These are phyloP conservation scores for Botrytis sinoallii DNA, from an alignment of 2,329 filamentous ascomycete genomes.

Conservation along the genomic window DNA sequence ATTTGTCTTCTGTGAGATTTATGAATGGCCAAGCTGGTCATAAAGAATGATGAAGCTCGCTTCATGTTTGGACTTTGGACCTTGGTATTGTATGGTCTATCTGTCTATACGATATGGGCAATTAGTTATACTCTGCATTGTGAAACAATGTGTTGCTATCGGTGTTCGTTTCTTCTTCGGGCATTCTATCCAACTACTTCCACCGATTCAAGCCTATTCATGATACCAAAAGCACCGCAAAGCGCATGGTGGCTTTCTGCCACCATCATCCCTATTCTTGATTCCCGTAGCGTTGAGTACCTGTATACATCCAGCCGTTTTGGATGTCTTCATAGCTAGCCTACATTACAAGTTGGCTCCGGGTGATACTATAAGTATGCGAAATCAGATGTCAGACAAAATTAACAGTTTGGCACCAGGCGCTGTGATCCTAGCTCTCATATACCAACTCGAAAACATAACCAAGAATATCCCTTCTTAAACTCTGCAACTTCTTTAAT, in stretches of 20 bases:
- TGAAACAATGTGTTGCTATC: background rate
- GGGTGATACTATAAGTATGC: background rate
- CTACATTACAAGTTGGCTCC: background rate
- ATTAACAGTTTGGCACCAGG: too few species aligned
- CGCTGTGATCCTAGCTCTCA: background rate
- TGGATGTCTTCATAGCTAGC: background rate
- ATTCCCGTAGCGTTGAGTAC: background rate
- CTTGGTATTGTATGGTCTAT: background rate
- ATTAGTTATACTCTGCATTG: background rate
- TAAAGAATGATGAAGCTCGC: background rate
- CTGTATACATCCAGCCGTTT: background rate
- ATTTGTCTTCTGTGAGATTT: background rate
- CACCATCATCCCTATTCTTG: background rate
- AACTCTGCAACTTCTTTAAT: background rate
- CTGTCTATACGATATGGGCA: background rate
- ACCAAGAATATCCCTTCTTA: background rate
- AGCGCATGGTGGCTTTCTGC: too few species aligned
- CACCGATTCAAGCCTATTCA: background rate
- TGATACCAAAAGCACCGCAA: background rate
- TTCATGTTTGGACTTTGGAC: background rate
- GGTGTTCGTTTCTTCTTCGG: background rate
- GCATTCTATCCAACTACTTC: background rate
- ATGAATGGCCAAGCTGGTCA: background rate
- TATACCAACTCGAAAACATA: background rate
- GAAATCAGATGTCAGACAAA: background rate